Percentiles rank a stretch among this genome's conserved stretches.
Evolutionary conservation across 2,329 filamentous ascomycete genomes (phyloP).

Genomic region (Penicillium sp.): DNA sequence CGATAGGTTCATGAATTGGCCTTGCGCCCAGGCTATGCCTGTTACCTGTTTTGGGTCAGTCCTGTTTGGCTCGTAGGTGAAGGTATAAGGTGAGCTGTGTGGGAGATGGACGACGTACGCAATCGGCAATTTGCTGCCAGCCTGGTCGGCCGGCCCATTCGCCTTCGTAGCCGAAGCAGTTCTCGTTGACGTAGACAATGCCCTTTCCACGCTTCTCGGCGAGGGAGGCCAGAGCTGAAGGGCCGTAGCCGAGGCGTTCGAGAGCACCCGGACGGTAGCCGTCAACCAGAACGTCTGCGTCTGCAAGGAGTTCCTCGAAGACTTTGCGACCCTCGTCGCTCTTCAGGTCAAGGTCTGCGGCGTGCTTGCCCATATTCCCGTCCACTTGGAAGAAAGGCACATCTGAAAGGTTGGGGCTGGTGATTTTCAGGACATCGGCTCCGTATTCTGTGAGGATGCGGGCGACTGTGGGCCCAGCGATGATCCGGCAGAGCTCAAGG

Average conservation of each 20-base stretch:
- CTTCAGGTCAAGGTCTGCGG: conserved; percentile 67
- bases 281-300: conserved; percentile 70
- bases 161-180: conserved; percentile 70
- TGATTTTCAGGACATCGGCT: conserved; percentile 73
- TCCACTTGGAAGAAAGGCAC: conserved; percentile 76
- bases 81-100: too few relatives aligned
- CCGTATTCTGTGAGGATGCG: conserved; percentile 73
- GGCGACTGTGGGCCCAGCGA: conserved; percentile 72
- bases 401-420: conserved; percentile 69
- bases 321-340: conserved; percentile 54
- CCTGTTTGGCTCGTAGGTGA: not conserved
- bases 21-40: conserved; percentile 48
- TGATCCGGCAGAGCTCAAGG: conserved; percentile 74
- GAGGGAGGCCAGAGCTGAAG: conserved; percentile 58
- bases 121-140: conserved; percentile 75
- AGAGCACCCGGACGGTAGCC: conserved; percentile 72
- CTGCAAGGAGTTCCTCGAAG: conserved; percentile 65
- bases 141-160: conserved; percentile 68
- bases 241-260: conserved; percentile 67
- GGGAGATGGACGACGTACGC: conserved; percentile 47
- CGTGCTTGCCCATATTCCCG: conserved; percentile 73
- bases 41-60: conserved; percentile 40
- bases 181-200: conserved; percentile 70
- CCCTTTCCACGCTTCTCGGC: conserved; percentile 63
- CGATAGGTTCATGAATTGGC: conserved; percentile 46